Base-by-base conservation (phyloP, 129 eudicot genomes). In the Lactuca saligna region DNA sequence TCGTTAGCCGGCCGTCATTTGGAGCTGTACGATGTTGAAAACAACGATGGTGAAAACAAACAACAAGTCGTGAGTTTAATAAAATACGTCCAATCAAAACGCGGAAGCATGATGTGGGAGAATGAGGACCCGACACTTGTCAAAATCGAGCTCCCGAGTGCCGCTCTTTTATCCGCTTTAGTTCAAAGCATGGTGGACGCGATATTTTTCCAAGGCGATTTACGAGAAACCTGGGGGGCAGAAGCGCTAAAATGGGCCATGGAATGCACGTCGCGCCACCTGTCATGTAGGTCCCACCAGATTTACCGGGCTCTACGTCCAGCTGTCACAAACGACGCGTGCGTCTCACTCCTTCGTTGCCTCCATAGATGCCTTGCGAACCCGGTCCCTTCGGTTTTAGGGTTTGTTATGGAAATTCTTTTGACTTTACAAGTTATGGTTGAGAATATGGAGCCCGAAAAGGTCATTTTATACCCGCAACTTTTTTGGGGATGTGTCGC, bases 31-130 rank as follows among this genome's bases (percentile, higher is more conserved):
- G 97, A 93, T 74, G 95, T 89, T 42, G 99, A 93, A 79, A 88
- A 89, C 74, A 87, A 73, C 50, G 99, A 93, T 58, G 97, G 99
- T 38, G 99, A 93, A 83, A 93, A 93, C 73, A 93, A 87, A 79
- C 99, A 93, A 72, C 99, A 93, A 78, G 99, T 93, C 49, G 99
- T 93, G 25, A 89, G 91, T 79, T 78, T 93, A 49, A 93, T 93
- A 57, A 93, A 93, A 67, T 93, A 93, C 64, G 99, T 93, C 72
- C 99, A 93, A 57, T 93, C 99, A 17, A 93, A 93, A 80, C 82
- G 99, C 31, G 97, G 99, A 75, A 85, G 87, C 83, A 89, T 93
- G 99, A 93, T 93, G 99, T 89, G 99, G 99, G 97, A 93, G 78
- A 93, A 87, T 44, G 99, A 93, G 82, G 99, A 93, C 63, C 95